These are phyloP conservation scores for Mycosphaerella sp. DNA, from an alignment of 2,329 filamentous ascomycete genomes.

Conservation along the genomic window DNA sequence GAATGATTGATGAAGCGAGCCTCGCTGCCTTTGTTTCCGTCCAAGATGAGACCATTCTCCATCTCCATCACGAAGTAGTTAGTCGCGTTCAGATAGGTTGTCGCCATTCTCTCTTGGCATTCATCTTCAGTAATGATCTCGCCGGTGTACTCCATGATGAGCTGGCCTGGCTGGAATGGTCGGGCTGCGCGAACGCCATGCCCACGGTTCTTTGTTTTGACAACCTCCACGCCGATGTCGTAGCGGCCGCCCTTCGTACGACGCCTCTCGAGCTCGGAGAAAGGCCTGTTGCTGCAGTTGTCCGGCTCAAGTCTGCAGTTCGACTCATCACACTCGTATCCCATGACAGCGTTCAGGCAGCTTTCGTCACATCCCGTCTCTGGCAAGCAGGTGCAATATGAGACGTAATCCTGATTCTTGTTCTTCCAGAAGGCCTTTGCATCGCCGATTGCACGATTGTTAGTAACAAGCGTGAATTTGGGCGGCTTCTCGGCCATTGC, in stretches of 20 bases:
- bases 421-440: slow-evolving; percentile 34
- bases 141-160: slow-evolving; percentile 97
- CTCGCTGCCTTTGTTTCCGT: slow-evolving; percentile 91
- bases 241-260: slow-evolving; percentile 72
- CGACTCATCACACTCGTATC: slow-evolving; percentile 87
- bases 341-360: slow-evolving; percentile 93
- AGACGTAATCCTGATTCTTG: slow-evolving; percentile 25
- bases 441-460: slow-evolving; percentile 68
- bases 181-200: slow-evolving; percentile 89
- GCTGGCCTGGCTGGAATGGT: slow-evolving; percentile 79
- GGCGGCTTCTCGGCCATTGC: slow-evolving; percentile 79
- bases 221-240: slow-evolving; percentile 87
- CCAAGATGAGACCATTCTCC: slow-evolving; percentile 97
- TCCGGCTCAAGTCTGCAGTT: slow-evolving; percentile 78
- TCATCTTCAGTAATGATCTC: slow-evolving; percentile 96
- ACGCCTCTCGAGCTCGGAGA: slow-evolving; percentile 69
- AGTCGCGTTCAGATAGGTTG: slow-evolving; percentile 90
- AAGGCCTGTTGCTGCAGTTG: slow-evolving; percentile 77
- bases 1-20: slow-evolving; percentile 98
- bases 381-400: slow-evolving; percentile 60
- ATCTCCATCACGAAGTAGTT: slow-evolving; percentile 99
- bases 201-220: slow-evolving; percentile 82
- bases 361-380: slow-evolving; percentile 72
- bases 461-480: slow-evolving; percentile 86
- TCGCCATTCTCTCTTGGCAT: slow-evolving; percentile 87